Conservation (phyloP, 208 protist genomes). For the Acanthamoeba polyphaga region DNA sequence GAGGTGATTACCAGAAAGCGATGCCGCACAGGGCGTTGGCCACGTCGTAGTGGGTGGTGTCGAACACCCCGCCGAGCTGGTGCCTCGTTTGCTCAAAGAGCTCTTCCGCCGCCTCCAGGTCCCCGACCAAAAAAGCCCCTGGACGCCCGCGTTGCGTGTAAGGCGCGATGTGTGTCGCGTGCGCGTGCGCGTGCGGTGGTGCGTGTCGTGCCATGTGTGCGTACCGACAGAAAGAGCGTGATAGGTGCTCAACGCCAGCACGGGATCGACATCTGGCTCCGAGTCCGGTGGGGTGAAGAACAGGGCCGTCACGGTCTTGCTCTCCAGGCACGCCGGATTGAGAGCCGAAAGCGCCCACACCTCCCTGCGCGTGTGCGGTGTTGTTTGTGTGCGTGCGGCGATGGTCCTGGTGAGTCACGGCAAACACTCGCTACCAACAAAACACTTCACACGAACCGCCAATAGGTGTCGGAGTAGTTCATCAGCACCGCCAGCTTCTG, state of each 20-base stretch:
- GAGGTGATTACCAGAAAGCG: background rate
- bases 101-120: background rate
- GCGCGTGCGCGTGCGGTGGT: too few relatives aligned
- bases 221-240: slow-evolving; percentile 11
- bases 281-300: background rate
- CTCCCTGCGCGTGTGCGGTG: background rate
- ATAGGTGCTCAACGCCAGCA: background rate
- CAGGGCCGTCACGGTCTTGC: slow-evolving; percentile 12
- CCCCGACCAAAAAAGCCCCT: background rate
- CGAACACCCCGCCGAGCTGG: slow-evolving; percentile 25
- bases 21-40: slow-evolving; percentile 42
- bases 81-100: slow-evolving; percentile 1
- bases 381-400: background rate
- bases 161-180: background rate
- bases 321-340: slow-evolving; percentile 38
- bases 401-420: background rate
- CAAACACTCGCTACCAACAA: background rate
- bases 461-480: slow-evolving; percentile 46
- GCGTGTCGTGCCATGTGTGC: background rate
- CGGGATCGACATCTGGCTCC: background rate
- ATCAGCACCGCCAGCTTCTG: slow-evolving; percentile 7
- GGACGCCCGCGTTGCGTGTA: background rate
- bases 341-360: slow-evolving; percentile 4
- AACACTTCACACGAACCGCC: background rate
- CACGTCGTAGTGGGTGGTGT: slow-evolving; percentile 38